Percentiles rank a stretch among this genome's conserved stretches.
Evolutionary conservation across 176 grass and related monocot genomes (phyloP).

Genomic region (Oryza meyeriana): DNA sequence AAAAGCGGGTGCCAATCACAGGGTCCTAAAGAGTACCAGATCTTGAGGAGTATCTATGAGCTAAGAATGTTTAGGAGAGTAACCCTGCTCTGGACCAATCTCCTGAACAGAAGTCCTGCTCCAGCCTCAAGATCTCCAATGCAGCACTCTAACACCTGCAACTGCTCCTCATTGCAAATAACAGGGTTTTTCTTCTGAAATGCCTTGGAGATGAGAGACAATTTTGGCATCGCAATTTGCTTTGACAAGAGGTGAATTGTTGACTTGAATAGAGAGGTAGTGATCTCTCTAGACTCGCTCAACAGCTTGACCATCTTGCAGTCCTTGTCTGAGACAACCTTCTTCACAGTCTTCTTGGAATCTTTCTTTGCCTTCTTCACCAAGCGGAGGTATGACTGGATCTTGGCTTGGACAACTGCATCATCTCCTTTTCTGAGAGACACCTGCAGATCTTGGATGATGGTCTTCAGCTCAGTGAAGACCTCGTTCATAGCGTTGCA

Average conservation of each 20-base stretch:
- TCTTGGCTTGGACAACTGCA: neutral
- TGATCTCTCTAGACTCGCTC: constrained; percentile 43
- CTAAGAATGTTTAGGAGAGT: constrained; percentile 48
- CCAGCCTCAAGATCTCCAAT: constrained; percentile 34
- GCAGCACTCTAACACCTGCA: constrained; percentile 6
- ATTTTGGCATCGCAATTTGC: constrained; percentile 18
- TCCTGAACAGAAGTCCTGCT: constrained; percentile 32
- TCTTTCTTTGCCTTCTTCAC: constrained; percentile 42
- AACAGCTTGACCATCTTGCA: constrained; percentile 6
- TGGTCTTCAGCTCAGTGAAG: constrained; percentile 23
- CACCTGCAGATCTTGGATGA: constrained; percentile 28
- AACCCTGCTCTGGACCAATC: constrained; percentile 45
- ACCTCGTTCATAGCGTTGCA: constrained; percentile 30
- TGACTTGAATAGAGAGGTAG: constrained; percentile 32
- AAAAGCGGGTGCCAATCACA: constrained; percentile 41
- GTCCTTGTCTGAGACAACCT: constrained; percentile 1
- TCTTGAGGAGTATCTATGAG: constrained; percentile 18
- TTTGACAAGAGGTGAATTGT: constrained; percentile 16
- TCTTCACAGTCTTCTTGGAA: constrained; percentile 39
- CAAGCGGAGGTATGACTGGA: constrained; percentile 20
- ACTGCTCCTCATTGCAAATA: constrained; percentile 18
- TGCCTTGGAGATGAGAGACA: constrained; percentile 27
- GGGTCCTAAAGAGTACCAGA: neutral
- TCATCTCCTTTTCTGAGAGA: constrained; percentile 34
- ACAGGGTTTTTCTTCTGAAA: constrained; percentile 7